Evolutionary conservation across 2,329 filamentous ascomycete species (phyloP), one percentile per base, ranked within the genome.

Genomic region (Fusarium sp.): DNA sequence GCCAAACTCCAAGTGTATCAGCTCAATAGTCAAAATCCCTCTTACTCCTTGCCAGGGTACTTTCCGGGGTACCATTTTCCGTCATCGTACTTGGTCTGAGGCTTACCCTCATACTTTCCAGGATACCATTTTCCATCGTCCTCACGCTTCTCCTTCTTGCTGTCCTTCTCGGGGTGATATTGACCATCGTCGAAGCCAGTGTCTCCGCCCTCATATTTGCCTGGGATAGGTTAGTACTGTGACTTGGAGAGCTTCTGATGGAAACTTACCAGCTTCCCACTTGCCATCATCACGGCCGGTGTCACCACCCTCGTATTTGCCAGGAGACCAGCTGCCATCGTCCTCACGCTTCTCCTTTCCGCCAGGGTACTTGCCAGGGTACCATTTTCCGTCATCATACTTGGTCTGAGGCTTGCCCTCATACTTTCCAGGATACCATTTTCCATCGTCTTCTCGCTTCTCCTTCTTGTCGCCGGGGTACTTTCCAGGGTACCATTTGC

Each of bases 11-110:
- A n/a, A 27, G 32, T 14, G n/a, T 37, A 22, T n/a, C 11, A 27
- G 20, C 22, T 10, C 22, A 11, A 33, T 25, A 7, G 4, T 19
- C 17, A 23, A 37, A 1, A 20, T 2, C 7, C 25, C 14, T 33
- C 33, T 58, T 53, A 64, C 23, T 58, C 62, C 32, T 56, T 53
- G 10, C 57, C 55, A 8, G 67, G 68, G 15, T 71, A 71, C 50
- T 71, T 71, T 30, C 65, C 66, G 10, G 50, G 62, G 17, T 58
- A 48, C 65, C 65, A 68, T 7, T 55, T 63, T 7, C 65, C 65
- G 23, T 67, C 53, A 23, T 67, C 65, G 0, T 47, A 35, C 2
- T 30, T 27, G 33, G 56, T 59, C 14, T 57, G 15, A 40, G 20
- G 39, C 51, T 11, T 27, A 5, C 32, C 32, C 20, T 45, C 45